Evolutionary conservation across 345 rosid species (phyloP).

Genomic region (Melaleuca quinquenervia): DNA sequence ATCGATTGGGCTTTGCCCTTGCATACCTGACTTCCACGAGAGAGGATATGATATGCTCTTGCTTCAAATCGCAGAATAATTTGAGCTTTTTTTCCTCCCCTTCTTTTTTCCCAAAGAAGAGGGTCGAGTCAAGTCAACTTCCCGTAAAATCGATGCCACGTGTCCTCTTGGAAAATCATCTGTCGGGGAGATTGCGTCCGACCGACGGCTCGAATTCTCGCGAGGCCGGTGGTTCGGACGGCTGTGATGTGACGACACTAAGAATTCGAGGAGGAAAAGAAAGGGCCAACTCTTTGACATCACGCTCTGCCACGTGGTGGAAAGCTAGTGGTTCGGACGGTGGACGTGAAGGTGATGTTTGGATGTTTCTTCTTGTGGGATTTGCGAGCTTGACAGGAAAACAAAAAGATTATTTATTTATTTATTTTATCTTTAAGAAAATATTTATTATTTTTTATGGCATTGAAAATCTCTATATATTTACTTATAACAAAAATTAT

Average conservation of each 20-base stretch:
- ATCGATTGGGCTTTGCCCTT: not conserved
- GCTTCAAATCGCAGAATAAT: not conserved
- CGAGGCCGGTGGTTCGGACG: not conserved
- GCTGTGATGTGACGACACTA: not conserved
- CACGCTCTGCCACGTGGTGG: not conserved
- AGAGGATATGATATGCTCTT: not conserved
- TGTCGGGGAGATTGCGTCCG: not conserved
- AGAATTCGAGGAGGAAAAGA: not conserved
- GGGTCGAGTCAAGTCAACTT: not conserved
- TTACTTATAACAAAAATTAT: too few relatives aligned
- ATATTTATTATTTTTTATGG: too few relatives aligned
- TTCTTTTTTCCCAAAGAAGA: not conserved
- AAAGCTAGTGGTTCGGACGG: not conserved
- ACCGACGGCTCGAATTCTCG: not conserved
- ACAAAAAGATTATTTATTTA: too few relatives aligned
- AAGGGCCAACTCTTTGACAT: not conserved
- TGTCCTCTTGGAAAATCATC: not conserved
- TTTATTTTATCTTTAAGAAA: too few relatives aligned
- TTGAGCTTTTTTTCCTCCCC: accelerated
- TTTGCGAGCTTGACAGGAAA: not conserved
- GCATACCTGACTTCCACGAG: not conserved
- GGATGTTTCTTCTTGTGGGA: not conserved
- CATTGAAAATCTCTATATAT: too few relatives aligned
- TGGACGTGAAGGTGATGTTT: not conserved
- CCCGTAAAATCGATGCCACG: not conserved